A percentile compares a stretch with the other conserved stretches of the same genome.
These are phyloP conservation scores for Wallacemonas collosoma DNA, from an alignment of 208 protist genomes.

Conservation along the genomic window DNA sequence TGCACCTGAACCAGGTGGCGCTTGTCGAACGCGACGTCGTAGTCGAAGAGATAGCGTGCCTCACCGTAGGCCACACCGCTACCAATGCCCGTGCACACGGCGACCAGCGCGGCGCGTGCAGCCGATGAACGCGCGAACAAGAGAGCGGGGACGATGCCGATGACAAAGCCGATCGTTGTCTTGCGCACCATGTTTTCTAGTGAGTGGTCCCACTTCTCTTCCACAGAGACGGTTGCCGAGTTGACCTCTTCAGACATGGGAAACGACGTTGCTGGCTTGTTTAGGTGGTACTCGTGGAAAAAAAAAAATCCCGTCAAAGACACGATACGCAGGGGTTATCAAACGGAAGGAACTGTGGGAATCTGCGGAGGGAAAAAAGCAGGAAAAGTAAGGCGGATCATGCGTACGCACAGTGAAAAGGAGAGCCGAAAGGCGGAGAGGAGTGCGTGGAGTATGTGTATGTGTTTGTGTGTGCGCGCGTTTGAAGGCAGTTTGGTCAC, in stretches of 20 bases:
- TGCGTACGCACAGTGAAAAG: too few species aligned
- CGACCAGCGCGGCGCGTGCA: constrained; percentile 57
- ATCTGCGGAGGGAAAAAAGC: too few species aligned
- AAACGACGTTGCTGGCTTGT: too few species aligned
- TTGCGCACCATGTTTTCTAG: constrained; percentile 89
- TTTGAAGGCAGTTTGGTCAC: too few species aligned
- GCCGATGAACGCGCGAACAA: constrained; percentile 72
- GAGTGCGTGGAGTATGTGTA: too few species aligned
- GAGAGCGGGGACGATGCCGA: constrained; percentile 70
- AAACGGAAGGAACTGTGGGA: too few species aligned
- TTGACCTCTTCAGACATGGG: constrained; percentile 19
- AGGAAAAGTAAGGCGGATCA: too few species aligned
- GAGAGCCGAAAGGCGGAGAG: too few species aligned
- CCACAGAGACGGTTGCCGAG: constrained; percentile 37
- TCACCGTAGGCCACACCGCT: constrained; percentile 86
- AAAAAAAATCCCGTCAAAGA: too few species aligned
- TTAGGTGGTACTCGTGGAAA: too few species aligned
- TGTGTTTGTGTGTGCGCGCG: too few species aligned
- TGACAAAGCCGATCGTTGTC: constrained; percentile 71
- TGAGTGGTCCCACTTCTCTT: constrained; percentile 92
- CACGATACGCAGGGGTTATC: too few species aligned
- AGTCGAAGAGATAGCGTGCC: constrained; percentile 88
- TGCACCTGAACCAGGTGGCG: constrained; percentile 67
- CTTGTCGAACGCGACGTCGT: constrained; percentile 88
- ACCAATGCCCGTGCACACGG: constrained; percentile 75